Evolutionary conservation across 352 stramenopile genomes (phyloP).

Genomic region (Pythium brassicae): DNA sequence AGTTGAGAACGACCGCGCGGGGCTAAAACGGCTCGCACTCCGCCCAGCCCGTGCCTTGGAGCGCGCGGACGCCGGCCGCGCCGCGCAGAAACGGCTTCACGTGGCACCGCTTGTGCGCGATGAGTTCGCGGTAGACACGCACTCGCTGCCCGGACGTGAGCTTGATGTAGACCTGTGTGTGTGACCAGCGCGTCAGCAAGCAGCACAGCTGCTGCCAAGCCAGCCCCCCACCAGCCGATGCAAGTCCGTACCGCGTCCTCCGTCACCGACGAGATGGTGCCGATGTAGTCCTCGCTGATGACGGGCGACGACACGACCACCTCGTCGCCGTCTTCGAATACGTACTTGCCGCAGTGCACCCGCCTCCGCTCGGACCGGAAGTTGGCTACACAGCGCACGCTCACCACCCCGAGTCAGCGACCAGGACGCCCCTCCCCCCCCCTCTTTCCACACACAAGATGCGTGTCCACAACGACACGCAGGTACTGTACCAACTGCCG

Average conservation of each 20-base stretch:
- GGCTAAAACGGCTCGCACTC: constrained; percentile 58
- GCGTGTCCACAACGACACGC: neutral
- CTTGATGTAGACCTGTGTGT: constrained; percentile 61
- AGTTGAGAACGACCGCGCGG: no score
- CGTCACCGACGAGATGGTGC: constrained; percentile 68
- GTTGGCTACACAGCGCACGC: constrained; percentile 19
- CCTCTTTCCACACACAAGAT: neutral
- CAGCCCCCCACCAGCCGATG: no score
- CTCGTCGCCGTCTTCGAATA: constrained; percentile 81
- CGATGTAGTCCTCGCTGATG: constrained; percentile 69
- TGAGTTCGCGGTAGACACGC: constrained; percentile 49
- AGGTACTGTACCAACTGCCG: constrained; percentile 19
- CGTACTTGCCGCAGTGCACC: constrained; percentile 61
- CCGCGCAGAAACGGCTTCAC: constrained; percentile 61
- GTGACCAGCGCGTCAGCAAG: no score
- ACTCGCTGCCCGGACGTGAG: constrained; percentile 58
- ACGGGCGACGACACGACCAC: constrained; percentile 61
- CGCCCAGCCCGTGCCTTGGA: constrained; percentile 54
- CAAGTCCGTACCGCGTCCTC: constrained; percentile 54
- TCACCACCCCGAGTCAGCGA: constrained; percentile 4
- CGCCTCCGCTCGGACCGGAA: constrained; percentile 50
- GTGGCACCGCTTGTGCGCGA: constrained; percentile 56
- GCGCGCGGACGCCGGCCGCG: constrained; percentile 31
- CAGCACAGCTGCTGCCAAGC: no score
- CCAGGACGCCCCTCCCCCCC: neutral